Evolutionary conservation across 1,284 basidiomycete genomes (phyloP).

Genomic region (Heimioporus punctisporus): DNA sequence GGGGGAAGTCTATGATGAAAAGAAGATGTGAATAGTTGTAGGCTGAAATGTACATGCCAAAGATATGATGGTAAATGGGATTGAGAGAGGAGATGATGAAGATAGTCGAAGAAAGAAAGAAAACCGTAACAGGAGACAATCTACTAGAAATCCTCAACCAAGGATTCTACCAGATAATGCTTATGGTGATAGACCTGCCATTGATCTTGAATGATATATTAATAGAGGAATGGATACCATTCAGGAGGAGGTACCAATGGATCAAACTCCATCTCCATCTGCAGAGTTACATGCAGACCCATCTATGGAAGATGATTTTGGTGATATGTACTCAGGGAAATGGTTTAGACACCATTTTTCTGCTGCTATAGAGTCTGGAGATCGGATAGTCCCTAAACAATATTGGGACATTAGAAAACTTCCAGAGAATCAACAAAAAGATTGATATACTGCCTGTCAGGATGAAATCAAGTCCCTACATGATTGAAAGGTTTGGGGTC

Average conservation of each 20-base stretch:
- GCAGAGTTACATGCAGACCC: neutral
- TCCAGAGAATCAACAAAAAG: neutral
- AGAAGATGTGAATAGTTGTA: too few species aligned
- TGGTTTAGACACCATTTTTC: neutral
- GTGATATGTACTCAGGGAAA: neutral
- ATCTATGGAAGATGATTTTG: neutral
- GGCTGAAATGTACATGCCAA: too few species aligned
- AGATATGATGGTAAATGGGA: too few species aligned
- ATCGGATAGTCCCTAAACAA: neutral
- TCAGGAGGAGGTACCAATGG: neutral
- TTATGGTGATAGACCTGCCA: neutral
- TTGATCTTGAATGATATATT: neutral
- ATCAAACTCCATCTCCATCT: too few species aligned
- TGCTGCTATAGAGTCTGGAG: neutral
- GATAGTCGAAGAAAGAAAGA: too few species aligned
- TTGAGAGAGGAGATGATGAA: too few species aligned
- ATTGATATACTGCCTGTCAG: neutral
- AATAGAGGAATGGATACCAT: neutral
- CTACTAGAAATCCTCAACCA: neutral
- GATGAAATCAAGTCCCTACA: neutral
- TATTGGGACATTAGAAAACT: neutral
- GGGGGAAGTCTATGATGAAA: too few species aligned
- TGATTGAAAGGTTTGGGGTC: neutral
- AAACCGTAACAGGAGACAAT: too few species aligned
- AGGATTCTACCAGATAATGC: neutral